phyloP scores from a whole-genome alignment of 1,139 yeast species.

The Candida sp. region DNA sequence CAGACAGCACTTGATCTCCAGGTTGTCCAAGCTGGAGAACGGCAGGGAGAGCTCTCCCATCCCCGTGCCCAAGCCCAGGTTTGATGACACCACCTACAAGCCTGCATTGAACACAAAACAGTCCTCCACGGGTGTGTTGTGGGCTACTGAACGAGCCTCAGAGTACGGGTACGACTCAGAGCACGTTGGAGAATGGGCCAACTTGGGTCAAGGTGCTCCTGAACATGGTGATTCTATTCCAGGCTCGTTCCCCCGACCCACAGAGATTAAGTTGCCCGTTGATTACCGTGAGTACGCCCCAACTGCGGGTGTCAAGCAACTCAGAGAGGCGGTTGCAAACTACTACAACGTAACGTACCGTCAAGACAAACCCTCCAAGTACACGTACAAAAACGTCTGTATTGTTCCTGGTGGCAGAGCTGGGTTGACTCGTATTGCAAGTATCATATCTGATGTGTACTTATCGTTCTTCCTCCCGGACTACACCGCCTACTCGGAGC shows the following conservation, averaged over 20 bases:
- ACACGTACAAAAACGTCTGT: constrained; percentile 69
- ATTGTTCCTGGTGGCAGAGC: constrained; percentile 77
- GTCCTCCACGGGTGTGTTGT: constrained; percentile 70
- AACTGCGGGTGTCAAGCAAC: constrained; percentile 62
- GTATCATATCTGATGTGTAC: constrained; percentile 65
- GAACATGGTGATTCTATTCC: constrained; percentile 68
- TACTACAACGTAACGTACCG: constrained; percentile 64
- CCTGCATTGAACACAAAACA: constrained; percentile 69
- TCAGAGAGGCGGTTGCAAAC: constrained; percentile 67
- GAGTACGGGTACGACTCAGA: constrained; percentile 59
- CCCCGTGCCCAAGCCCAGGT: constrained; percentile 55
- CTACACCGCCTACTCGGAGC: constrained; percentile 76
- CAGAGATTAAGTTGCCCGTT: constrained; percentile 53
- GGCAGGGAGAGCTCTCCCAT: constrained; percentile 51
- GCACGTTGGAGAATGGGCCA: constrained; percentile 60
- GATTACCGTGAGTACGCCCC: constrained; percentile 66
- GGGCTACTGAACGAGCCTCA: constrained; percentile 71
- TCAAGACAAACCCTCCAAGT: constrained; percentile 51
- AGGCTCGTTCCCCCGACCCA: constrained; percentile 65
- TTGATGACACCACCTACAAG: constrained; percentile 49
- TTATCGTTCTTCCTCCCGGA: constrained; percentile 69
- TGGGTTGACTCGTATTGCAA: constrained; percentile 69
- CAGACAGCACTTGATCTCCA: constrained; percentile 29
- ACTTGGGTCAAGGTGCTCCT: constrained; percentile 75
- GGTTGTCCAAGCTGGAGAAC: constrained; percentile 35